A percentile compares a stretch with the other conserved stretches of the same genome.
Conservation (phyloP, 257 asterid genomes). For the Vinca minor region DNA sequence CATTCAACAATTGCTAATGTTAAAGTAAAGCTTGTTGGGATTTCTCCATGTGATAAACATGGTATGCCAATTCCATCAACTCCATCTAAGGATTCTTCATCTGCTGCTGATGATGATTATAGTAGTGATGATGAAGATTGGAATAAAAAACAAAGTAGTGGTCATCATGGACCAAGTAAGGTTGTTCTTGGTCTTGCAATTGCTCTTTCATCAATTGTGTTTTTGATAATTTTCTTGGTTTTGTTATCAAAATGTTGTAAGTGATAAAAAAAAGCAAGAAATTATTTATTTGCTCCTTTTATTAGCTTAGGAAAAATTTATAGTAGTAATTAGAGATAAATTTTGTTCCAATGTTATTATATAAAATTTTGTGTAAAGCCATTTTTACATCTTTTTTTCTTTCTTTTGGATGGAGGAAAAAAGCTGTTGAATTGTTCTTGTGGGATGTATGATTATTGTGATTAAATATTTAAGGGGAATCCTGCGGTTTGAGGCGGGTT, state of each 20-base stretch:
- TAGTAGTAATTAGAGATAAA: neutral
- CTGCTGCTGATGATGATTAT: conserved; percentile 29
- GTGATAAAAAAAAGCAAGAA: conserved; percentile 29
- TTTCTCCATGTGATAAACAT: conserved; percentile 72
- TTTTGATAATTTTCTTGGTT: conserved; percentile 78
- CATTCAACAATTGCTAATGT: conserved; percentile 44
- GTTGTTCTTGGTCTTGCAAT: conserved; percentile 86
- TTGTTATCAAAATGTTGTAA: conserved; percentile 66
- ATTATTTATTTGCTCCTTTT: conserved; percentile 2
- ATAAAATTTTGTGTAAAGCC: too few species aligned
- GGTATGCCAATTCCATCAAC: conserved; percentile 83
- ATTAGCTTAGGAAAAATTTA: conserved; percentile 27
- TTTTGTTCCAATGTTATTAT: conserved; percentile 6
- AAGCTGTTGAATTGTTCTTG: conserved; percentile 6
- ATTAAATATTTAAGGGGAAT: neutral
- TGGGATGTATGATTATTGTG: conserved; percentile 2
- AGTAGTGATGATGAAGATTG: conserved; percentile 21
- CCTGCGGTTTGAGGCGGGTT: too few species aligned
- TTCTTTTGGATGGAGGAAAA: neutral
- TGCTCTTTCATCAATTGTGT: conserved; percentile 74
- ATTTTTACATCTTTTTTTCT: neutral
- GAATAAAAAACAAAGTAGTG: conserved; percentile 28
- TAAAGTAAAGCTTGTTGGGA: conserved; percentile 78
- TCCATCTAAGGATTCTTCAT: conserved; percentile 47
- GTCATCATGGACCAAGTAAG: conserved; percentile 71